phyloP scores from a whole-genome alignment of 805 yeast species.

The Sugiyamaella smithiae region DNA sequence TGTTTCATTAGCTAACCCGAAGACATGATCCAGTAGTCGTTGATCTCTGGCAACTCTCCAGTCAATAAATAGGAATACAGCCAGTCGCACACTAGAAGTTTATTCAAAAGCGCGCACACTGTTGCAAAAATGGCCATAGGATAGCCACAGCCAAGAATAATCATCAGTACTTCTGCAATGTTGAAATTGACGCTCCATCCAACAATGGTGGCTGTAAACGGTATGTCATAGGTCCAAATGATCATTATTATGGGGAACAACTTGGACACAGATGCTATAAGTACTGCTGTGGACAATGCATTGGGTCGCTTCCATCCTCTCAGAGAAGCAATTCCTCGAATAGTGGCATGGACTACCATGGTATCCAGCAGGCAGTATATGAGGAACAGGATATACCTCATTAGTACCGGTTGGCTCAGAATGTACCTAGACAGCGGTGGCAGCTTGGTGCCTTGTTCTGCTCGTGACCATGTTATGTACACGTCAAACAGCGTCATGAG shows the following conservation, averaged over 20 bases:
- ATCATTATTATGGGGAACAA: constrained; percentile 88
- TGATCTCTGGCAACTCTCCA: not conserved
- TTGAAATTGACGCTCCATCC: constrained; percentile 59
- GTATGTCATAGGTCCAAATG: constrained; percentile 95
- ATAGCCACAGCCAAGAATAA: constrained; percentile 41
- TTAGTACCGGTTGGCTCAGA: constrained; percentile 31
- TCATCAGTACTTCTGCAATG: constrained; percentile 60
- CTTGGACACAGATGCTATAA: constrained; percentile 76
- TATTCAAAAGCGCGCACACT: constrained; percentile 20
- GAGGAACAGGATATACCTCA: constrained; percentile 39
- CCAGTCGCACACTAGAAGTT: constrained; percentile 16
- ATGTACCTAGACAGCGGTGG: constrained; percentile 17
- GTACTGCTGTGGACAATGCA: constrained; percentile 60
- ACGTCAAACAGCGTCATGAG: constrained; percentile 79
- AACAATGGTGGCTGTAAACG: constrained; percentile 58
- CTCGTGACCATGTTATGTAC: constrained; percentile 87
- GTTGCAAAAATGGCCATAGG: constrained; percentile 32
- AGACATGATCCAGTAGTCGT: not conserved
- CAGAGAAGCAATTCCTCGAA: constrained; percentile 37
- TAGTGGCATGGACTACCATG: constrained; percentile 32
- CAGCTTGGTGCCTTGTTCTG: constrained; percentile 54
- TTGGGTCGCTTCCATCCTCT: constrained; percentile 40
- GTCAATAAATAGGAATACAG: constrained; percentile 6
- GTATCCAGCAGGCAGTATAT: constrained; percentile 37
- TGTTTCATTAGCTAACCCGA: not conserved